These are phyloP conservation scores for Spongospora subterranea DNA, from an alignment of 208 protist species.

Conservation along the genomic window DNA sequence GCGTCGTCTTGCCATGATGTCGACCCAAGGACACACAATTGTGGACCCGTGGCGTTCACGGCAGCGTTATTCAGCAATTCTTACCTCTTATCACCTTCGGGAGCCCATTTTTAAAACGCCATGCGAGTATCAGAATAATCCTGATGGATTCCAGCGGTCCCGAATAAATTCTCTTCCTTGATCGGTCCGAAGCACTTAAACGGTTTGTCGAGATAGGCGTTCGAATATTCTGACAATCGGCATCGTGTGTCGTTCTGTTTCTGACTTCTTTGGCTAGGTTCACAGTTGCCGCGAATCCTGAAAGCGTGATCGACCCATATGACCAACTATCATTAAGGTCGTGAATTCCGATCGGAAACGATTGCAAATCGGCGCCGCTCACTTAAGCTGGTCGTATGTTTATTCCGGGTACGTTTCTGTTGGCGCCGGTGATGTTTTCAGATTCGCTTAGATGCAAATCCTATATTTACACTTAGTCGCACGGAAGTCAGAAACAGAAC, in stretches of 20 bases:
- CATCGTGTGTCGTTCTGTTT: not conserved
- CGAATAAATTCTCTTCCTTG: not conserved
- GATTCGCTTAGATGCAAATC: conserved; percentile 37
- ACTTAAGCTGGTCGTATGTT: conserved; percentile 30
- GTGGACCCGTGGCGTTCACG: not conserved
- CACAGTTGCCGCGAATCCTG: conserved; percentile 19
- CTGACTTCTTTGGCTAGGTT: conserved; percentile 13
- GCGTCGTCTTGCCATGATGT: not conserved
- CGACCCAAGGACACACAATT: not conserved
- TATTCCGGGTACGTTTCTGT: not conserved
- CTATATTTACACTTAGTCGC: not conserved
- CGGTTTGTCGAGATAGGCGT: not conserved
- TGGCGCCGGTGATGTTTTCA: not conserved
- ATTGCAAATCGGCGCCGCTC: conserved; percentile 14
- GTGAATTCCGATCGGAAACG: not conserved
- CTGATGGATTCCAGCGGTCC: not conserved
- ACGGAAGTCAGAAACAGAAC: not conserved
- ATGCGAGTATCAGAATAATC: not conserved
- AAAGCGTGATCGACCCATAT: conserved; percentile 11
- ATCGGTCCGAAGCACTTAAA: not conserved
- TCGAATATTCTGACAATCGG: not conserved
- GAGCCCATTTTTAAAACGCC: conserved; percentile 6
- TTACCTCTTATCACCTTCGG: not conserved
- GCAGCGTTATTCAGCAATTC: not conserved
- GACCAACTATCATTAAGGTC: not conserved